phyloP scores from a whole-genome alignment of 1,284 basidiomycete genomes.

The Wallemia mellicola region DNA sequence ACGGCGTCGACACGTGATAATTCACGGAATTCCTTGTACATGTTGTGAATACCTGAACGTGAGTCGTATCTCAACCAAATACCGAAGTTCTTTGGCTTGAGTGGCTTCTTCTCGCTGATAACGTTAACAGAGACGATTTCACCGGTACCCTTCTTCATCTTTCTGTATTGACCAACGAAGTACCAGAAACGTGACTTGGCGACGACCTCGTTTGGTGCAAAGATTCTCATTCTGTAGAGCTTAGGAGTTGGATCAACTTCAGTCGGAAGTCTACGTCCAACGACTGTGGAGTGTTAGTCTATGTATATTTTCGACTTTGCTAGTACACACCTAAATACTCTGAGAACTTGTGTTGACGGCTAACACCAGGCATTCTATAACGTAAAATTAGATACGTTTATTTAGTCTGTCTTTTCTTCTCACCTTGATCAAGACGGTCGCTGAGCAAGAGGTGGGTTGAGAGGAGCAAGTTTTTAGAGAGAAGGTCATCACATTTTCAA shows the following conservation, averaged over 20 bases:
- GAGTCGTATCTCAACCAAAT: conserved; percentile 99
- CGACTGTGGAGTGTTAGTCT: conserved; percentile 40
- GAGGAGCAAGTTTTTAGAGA: too few species aligned
- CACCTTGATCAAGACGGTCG: background rate
- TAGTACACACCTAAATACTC: background rate
- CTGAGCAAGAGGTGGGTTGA: background rate
- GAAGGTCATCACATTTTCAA: too few species aligned
- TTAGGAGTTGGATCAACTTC: conserved; percentile 78
- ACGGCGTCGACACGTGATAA: conserved; percentile 82
- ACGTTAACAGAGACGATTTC: conserved; percentile 96
- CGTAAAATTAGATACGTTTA: too few species aligned
- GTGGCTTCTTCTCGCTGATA: conserved; percentile 83
- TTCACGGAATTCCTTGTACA: conserved; percentile 79
- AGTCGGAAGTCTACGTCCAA: conserved; percentile 88
- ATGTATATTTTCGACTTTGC: background rate
- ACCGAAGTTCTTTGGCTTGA: conserved; percentile 99
- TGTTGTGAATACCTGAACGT: conserved; percentile 83
- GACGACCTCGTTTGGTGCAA: conserved; percentile 88
- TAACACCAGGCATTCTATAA: background rate
- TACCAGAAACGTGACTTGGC: conserved; percentile 99
- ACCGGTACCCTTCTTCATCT: conserved; percentile 97
- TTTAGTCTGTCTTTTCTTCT: background rate
- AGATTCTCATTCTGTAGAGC: conserved; percentile 98
- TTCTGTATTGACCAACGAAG: conserved; percentile 91
- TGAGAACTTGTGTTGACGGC: background rate